phyloP scores from a whole-genome alignment of 345 rosid species.

The Geranium rotundifolium region DNA sequence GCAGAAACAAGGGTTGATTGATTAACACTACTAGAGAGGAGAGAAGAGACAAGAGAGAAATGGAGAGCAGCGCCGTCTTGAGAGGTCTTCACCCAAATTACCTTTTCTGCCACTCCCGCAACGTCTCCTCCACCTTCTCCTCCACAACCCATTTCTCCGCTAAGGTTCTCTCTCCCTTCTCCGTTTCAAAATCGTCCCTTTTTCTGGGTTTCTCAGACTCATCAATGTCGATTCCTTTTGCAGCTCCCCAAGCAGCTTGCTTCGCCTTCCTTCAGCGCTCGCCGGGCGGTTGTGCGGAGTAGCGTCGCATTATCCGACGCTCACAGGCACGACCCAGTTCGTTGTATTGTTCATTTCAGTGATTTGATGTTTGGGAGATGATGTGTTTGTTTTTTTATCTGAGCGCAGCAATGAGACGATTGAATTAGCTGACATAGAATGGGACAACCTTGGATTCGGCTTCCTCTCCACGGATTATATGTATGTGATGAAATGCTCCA shows the following conservation, averaged over 20 bases:
- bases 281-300: slow-evolving; percentile 16
- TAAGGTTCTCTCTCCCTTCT: neutral
- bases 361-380: neutral
- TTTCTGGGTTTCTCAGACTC: neutral
- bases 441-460: slow-evolving; percentile 82
- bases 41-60: slow-evolving; percentile 14
- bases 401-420: slow-evolving; percentile 23
- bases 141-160: slow-evolving; percentile 2
- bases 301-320: slow-evolving; percentile 31
- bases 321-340: slow-evolving; percentile 22
- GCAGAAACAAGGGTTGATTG: neutral
- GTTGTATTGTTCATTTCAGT: neutral
- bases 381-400: slow-evolving; percentile 2
- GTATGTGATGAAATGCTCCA: slow-evolving; percentile 59
- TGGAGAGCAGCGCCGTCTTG: slow-evolving; percentile 44
- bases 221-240: neutral
- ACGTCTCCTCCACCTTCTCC: slow-evolving; percentile 10
- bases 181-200: neutral
- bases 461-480: slow-evolving; percentile 70
- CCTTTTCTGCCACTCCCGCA: slow-evolving; percentile 33
- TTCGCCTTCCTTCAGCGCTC: slow-evolving; percentile 12
- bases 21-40: neutral
- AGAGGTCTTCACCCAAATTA: slow-evolving; percentile 26
- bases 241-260: slow-evolving; percentile 27
- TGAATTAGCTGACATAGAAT: slow-evolving; percentile 61